Base-by-base conservation (phyloP, 768 basidiomycete genomes). In the Tylopilus vinaceipallidus region DNA sequence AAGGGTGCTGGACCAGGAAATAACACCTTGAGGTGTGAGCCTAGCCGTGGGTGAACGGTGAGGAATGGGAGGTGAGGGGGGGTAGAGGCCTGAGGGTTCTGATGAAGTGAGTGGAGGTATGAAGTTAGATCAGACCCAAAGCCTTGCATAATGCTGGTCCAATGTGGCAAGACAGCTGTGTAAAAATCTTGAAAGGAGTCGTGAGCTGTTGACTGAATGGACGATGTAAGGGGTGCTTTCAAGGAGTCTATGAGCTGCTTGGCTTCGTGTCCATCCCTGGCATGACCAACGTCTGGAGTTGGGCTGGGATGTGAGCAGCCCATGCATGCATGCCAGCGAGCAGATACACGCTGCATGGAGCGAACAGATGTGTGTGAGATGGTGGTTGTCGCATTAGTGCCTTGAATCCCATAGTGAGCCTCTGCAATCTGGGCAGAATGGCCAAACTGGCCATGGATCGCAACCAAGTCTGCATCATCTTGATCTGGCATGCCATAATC, bases 91-190 rank as follows among this genome's bases (percentile, higher is more conserved):
- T 13, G 12, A 1, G 12, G 3, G 4, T 8, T 1, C 2, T 16
- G 0, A 2, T 17, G 14, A 0, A 14, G n/a, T 1, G 16, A 2
- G 3, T 17, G 6, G 2, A 50, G 14, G 10, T 32, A 20, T 1
- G 42, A 33, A 1, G 14, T 26, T 0, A 52, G 35, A 17, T 52
- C 40, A 0, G 45, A 47, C 0, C 27, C 45, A n/a, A 52, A 19
- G 1, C 51, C 51, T 6, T 52, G 51, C 29, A 52, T 4, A 0
- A 52, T 1, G 24, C 27, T 43, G 2, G 51, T 52, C 41, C 46
- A 43, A 24, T 33, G 43, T 16, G 43, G 43, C 1, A 24, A 2
- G 14, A 43, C 7, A 0, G 34, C 13, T 10, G 1, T 23, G 10
- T 36, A 38, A 23, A 23, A 50, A 2, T 6, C 20, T 16, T 30